Percentiles rank a stretch among this genome's conserved stretches.
Evolutionary conservation across 768 basidiomycete genomes (phyloP).

Genomic region (Candolleomyces aberdarensis): DNA sequence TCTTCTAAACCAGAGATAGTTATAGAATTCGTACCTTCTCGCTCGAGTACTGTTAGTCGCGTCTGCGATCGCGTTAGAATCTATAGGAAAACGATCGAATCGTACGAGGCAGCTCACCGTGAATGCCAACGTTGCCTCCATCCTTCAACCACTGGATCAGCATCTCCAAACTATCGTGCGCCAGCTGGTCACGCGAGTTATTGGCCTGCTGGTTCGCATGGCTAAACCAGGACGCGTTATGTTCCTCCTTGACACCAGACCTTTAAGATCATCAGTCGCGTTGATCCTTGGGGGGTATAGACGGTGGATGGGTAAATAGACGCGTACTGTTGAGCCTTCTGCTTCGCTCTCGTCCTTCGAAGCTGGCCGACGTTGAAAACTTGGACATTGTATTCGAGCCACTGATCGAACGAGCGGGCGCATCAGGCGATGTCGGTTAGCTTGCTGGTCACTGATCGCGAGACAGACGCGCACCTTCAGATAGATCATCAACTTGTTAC

Average conservation of each 20-base stretch:
- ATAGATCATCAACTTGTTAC: conserved; percentile 96
- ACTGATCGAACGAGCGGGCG: conserved; percentile 43
- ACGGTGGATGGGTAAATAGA: neutral
- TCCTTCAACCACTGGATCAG: conserved; percentile 92
- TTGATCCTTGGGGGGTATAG: neutral
- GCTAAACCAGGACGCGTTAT: conserved; percentile 88
- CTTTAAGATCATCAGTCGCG: conserved; percentile 27
- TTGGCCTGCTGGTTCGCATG: conserved; percentile 79
- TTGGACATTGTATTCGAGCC: conserved; percentile 98
- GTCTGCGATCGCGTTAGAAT: conserved; percentile 47
- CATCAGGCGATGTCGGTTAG: neutral
- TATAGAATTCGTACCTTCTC: conserved; percentile 51
- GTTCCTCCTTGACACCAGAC: conserved; percentile 85
- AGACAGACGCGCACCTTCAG: conserved; percentile 60
- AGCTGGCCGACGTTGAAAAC: conserved; percentile 99
- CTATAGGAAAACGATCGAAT: neutral
- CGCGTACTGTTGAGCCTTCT: conserved; percentile 70
- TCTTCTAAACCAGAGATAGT: neutral
- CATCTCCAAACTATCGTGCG: conserved; percentile 91
- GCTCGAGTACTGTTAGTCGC: conserved; percentile 89
- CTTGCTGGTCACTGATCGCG: neutral
- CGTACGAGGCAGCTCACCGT: conserved; percentile 52
- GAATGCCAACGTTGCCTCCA: conserved; percentile 96
- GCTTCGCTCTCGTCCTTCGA: conserved; percentile 78
- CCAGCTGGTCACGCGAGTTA: conserved; percentile 73